Conservation (phyloP, 2,329 filamentous ascomycete genomes). For the Neocucurbitaria cava region DNA sequence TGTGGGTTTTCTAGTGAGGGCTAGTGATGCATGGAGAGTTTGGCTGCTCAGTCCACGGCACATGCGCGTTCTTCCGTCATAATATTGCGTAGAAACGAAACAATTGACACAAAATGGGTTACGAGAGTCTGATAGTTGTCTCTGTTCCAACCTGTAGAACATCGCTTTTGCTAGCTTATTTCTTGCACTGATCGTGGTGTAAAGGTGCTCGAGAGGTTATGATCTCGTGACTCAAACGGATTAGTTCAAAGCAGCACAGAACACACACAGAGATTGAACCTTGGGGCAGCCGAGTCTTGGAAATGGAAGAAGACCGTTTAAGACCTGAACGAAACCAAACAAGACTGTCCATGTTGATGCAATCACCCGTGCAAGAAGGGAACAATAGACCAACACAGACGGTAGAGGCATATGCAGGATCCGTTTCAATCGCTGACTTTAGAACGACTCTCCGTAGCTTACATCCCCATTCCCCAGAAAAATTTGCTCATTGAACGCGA, state of each 20-base stretch:
- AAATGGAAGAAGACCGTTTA: neutral
- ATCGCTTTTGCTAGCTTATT: neutral
- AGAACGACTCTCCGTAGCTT: constrained; percentile 25
- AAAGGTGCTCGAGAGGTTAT: neutral
- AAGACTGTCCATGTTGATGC: neutral
- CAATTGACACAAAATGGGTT: neutral
- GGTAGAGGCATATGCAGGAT: constrained; percentile 18
- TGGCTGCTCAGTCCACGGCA: neutral
- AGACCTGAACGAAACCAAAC: neutral
- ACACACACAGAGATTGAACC: too few relatives aligned
- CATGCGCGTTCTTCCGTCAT: too few relatives aligned
- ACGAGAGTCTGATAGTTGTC: neutral
- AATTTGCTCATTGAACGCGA: constrained; percentile 31
- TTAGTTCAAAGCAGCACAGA: too few relatives aligned
- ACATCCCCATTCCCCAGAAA: constrained; percentile 29
- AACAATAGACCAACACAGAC: neutral
- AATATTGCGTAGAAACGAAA: neutral
- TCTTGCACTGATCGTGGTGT: neutral
- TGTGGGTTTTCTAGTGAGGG: neutral
- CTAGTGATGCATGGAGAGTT: neutral
- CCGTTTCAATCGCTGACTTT: constrained; percentile 19
- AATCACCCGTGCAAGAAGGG: neutral
- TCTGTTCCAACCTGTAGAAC: neutral
- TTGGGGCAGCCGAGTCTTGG: neutral
- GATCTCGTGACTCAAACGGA: too few relatives aligned